Evolutionary conservation across 768 basidiomycete genomes (phyloP).

Genomic region (Mycena sanguinolenta): DNA sequence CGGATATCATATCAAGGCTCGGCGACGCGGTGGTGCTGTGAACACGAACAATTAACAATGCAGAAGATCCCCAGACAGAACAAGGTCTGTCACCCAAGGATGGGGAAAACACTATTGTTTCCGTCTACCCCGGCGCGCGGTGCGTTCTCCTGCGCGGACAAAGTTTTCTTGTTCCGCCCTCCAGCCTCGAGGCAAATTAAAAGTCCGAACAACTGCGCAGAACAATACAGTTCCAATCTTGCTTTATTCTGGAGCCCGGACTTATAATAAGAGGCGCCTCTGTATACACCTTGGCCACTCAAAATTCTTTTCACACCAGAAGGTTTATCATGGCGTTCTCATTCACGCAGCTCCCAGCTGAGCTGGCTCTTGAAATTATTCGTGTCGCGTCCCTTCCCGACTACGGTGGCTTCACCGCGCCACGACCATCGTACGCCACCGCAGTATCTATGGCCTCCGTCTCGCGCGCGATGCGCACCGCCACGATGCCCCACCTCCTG

Average conservation of each 20-base stretch:
- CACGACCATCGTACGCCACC: slow-evolving; percentile 39
- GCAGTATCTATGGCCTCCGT: slow-evolving; percentile 50
- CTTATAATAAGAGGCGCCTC: slow-evolving; percentile 10
- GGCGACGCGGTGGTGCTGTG: no score
- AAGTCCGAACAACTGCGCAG: not conserved
- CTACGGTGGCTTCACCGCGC: slow-evolving; percentile 21
- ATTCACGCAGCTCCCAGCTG: slow-evolving; percentile 48
- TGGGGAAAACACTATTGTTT: no score
- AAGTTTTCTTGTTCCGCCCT: not conserved
- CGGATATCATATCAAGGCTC: not conserved
- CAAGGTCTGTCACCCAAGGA: no score
- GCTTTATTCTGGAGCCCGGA: slow-evolving; percentile 9
- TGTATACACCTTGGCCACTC: not conserved
- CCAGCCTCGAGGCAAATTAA: no score
- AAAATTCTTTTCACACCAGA: not conserved
- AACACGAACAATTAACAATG: no score
- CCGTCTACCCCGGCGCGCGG: no score
- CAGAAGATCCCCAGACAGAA: no score
- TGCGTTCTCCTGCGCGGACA: no score
- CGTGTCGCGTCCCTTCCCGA: slow-evolving; percentile 47
- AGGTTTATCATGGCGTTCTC: slow-evolving; percentile 10
- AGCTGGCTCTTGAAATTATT: slow-evolving; percentile 53
- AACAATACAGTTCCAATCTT: not conserved
- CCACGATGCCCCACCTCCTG: slow-evolving; percentile 54
- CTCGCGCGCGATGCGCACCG: slow-evolving; percentile 48